These are phyloP conservation scores for Colletotrichum gigasporum DNA, from an alignment of 2,329 filamentous ascomycete genomes.

Conservation along the genomic window DNA sequence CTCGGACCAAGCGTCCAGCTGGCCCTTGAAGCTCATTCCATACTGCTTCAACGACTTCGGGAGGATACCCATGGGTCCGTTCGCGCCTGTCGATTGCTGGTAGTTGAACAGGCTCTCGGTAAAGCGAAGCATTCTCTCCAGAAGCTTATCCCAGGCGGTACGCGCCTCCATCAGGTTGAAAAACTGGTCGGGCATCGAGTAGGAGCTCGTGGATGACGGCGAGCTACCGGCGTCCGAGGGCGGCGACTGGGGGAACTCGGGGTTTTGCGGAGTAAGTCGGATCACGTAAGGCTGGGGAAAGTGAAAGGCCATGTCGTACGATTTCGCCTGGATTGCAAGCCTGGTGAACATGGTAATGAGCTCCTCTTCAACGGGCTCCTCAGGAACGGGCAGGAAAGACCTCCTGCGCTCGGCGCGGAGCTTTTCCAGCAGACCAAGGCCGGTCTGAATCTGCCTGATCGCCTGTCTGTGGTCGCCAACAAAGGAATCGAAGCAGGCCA, in stretches of 20 bases:
- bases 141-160: constrained; percentile 63
- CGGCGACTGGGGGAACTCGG: constrained; percentile 50
- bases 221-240: constrained; percentile 52
- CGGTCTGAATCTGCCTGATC: constrained; percentile 69
- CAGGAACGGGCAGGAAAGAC: constrained; percentile 48
- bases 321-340: constrained; percentile 72
- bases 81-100: constrained; percentile 49
- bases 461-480: constrained; percentile 71
- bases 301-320: constrained; percentile 75
- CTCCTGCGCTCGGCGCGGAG: constrained; percentile 56
- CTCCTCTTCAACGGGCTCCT: constrained; percentile 65
- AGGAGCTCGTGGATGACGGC: constrained; percentile 48
- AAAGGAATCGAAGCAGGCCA: constrained; percentile 76
- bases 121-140: constrained; percentile 66
- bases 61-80: constrained; percentile 62
- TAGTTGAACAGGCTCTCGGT: constrained; percentile 62
- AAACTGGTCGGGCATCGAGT: constrained; percentile 56
- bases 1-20: constrained; percentile 63
- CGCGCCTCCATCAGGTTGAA: constrained; percentile 63
- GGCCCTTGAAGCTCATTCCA: constrained; percentile 56
- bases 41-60: constrained; percentile 58
- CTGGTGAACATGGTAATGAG: constrained; percentile 71
- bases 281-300: constrained; percentile 71
- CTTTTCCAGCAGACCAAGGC: constrained; percentile 63
- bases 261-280: constrained; percentile 52